Conservation (phyloP, 495 filamentous ascomycete genomes). For the Trichoderma asperelloides region DNA sequence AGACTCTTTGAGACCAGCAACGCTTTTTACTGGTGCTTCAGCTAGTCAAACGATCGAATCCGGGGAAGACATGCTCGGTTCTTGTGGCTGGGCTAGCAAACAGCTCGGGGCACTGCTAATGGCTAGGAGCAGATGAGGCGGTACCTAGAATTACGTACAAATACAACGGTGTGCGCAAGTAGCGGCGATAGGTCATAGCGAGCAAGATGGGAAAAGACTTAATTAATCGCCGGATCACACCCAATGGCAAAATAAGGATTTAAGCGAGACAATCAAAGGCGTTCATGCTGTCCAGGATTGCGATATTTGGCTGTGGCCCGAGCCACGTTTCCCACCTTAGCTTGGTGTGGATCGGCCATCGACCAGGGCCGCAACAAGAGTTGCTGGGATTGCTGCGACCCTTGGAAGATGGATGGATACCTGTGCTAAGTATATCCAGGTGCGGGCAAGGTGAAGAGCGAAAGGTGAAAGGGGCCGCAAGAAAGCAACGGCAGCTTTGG, state of each 20-base stretch:
- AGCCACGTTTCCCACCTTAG: neutral
- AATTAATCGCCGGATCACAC: no score
- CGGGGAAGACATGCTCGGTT: neutral
- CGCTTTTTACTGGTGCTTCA: neutral
- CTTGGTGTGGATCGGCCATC: neutral
- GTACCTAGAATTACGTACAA: no score
- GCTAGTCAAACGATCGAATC: neutral
- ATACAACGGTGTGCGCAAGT: no score
- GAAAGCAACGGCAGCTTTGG: neutral
- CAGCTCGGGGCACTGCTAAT: neutral
- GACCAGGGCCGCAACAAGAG: neutral
- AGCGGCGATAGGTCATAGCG: no score
- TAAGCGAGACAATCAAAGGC: neutral
- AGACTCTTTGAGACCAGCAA: neutral
- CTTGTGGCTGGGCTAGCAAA: constrained; percentile 4
- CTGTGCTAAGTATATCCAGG: neutral
- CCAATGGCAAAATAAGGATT: neutral
- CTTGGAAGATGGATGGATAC: neutral
- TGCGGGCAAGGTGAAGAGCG: no score
- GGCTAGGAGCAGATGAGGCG: neutral
- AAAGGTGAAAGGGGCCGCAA: no score
- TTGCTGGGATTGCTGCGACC: neutral
- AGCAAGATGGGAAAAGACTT: no score
- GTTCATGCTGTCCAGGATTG: neutral
- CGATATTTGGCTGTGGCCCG: neutral